These are phyloP conservation scores for Lolium multiflorum DNA, from an alignment of 176 grass and related monocot species.

Conservation along the genomic window DNA sequence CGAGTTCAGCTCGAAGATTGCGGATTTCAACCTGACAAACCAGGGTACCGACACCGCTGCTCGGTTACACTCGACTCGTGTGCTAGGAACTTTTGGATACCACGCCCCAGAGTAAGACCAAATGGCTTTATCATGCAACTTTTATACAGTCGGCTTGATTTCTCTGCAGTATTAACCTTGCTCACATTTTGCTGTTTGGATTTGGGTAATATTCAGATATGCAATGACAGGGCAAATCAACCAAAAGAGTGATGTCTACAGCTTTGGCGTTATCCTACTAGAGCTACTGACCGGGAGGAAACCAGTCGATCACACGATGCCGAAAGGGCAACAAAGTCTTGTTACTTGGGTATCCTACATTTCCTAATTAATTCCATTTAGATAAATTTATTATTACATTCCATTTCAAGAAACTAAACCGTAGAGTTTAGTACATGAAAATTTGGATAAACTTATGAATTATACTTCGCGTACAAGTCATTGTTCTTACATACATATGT, in stretches of 20 bases:
- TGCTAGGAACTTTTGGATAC: constrained; percentile 86
- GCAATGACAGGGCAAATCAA: constrained; percentile 92
- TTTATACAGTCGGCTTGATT: background rate
- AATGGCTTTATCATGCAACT: background rate
- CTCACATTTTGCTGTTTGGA: background rate
- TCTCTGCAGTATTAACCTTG: background rate
- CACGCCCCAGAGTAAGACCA: constrained; percentile 79
- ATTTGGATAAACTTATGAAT: background rate
- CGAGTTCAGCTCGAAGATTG: constrained; percentile 71
- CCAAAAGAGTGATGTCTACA: constrained; percentile 87
- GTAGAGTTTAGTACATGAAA: no score
- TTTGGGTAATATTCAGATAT: constrained; percentile 51
- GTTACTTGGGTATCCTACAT: constrained; percentile 66
- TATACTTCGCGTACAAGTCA: background rate
- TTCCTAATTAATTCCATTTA: background rate
- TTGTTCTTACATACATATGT: background rate
- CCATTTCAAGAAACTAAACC: no score
- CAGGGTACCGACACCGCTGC: constrained; percentile 76
- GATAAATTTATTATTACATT: background rate
- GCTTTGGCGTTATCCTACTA: constrained; percentile 76
- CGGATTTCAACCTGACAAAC: constrained; percentile 82
- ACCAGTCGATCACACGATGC: constrained; percentile 88
- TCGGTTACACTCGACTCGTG: constrained; percentile 75
- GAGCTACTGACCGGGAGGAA: constrained; percentile 86
- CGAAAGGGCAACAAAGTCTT: constrained; percentile 89